Base-by-base conservation (phyloP, 2,329 filamentous ascomycete species). In the Colletotrichum sp. region DNA sequence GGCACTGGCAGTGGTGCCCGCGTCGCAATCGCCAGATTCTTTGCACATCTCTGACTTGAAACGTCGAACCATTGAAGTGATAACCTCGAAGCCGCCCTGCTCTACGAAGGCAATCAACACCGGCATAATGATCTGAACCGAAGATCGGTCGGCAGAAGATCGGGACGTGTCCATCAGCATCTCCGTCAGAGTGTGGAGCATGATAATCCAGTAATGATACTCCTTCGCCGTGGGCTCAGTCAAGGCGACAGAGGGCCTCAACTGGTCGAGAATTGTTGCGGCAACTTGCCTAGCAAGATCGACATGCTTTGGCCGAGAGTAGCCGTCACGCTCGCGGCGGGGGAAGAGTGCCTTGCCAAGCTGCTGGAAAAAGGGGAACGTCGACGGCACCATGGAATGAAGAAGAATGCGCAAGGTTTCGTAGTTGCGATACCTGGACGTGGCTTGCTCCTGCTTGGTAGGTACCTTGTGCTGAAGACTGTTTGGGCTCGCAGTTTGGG, bases 71-170 rank as follows among this genome's bases (percentile, higher is more conserved):
- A 98, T 93, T 0, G 89, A 87, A 79, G 95, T 95, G 76, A 98
- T 86, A 7, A 92, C 89, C 10, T 92, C 89, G 74, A 99, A 89
- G 1, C 97, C 96, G 52, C 92, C 93, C 64, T 92, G 90, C 75
- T 95, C 93, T 83, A 96, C 96, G 87, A 99, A 98, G 1, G 95
- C 94, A 71, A 96, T 90, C 28, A 99, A 88, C 43, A 98, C 93
- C 32, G 97, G 90, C 58, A 95, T 94, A 69, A 94, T 90, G 16
- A 93, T 88, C 77, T 92, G 90, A 10, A 86, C 80, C 8, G 82
- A 87, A 77, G 85, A 86, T 78, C 84, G 89, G 77, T 87, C 91
- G 80, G 80, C 89, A 80, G 85, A 86, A 73, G 85, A 88, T 76
- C 81, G 84, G 78, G 87, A 75, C 8, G 80, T 67, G 80, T 98